Evolutionary conservation across 257 asterid genomes (phyloP).

Genomic region (Gentiana macrophylla): DNA sequence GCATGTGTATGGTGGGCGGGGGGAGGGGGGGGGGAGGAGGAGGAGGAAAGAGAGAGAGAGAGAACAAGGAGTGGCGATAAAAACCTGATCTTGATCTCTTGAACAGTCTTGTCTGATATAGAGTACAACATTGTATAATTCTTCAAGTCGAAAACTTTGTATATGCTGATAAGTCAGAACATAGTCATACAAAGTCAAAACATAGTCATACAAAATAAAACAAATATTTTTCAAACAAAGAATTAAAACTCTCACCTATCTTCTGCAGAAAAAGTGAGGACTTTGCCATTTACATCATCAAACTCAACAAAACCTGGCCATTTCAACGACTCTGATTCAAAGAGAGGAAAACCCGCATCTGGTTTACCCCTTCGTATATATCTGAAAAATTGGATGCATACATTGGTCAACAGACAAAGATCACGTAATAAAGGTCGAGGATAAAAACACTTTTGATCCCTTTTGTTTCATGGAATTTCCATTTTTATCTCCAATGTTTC

Average conservation of each 20-base stretch:
- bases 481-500: too few relatives aligned
- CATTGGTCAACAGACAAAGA: neutral
- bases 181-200: conserved; percentile 2
- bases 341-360: conserved; percentile 92
- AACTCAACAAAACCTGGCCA: conserved; percentile 99
- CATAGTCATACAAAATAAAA: neutral
- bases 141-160: conserved; percentile 57
- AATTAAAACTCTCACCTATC: conserved; percentile 41
- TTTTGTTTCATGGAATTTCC: too few relatives aligned
- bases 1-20: too few relatives aligned
- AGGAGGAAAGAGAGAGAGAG: neutral
- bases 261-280: conserved; percentile 89
- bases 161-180: conserved; percentile 46
- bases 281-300: conserved; percentile 97
- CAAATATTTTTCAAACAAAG: neutral
- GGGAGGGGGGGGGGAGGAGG: too few relatives aligned
- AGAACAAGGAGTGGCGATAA: neutral
- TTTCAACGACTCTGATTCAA: conserved; percentile 93
- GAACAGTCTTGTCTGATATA: conserved; percentile 79
- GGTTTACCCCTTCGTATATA: conserved; percentile 91
- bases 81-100: conserved; percentile 55
- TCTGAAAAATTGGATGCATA: conserved; percentile 24
- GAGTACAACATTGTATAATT: conserved; percentile 84
- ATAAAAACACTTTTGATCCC: too few relatives aligned
- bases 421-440: too few relatives aligned